Base-by-base conservation (phyloP, 352 stramenopile species). In the Globisporangium echinulatum region DNA sequence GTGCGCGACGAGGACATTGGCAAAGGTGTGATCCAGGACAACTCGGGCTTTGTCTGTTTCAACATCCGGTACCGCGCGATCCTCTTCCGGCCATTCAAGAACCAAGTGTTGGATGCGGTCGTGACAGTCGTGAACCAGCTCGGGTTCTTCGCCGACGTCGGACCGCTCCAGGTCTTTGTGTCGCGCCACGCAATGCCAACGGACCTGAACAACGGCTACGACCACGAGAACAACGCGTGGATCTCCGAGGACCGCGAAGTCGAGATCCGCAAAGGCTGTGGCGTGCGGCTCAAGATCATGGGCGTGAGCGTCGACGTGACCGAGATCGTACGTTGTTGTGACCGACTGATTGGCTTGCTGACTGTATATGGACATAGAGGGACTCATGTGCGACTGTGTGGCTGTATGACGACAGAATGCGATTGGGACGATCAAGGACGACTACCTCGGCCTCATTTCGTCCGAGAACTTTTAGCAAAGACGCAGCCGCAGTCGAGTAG, bases 351-450 rank as follows among this genome's bases (percentile, higher is more conserved):
- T 33, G 46, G 15, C 46, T 50, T 15, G 6, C n/a, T 50, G 46
- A 47, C 14, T 19, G 14, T 7, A n/a, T 25, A 17, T 53, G 47
- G 44, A 33, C 25, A 33, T 33, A 1, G 46, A 48, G 1, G 15
- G 6, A 54, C 42, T 62, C 10, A 53, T 14, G 17, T 60, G 38
- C 25, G 64, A 51, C 3, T 52, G 19, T 54, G 66, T 49, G 62
- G 25, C 58, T 3, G 42, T 4, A 39, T 25, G 46, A 9, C 11
- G 38, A 25, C 56, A 94, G 85, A 98, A 97, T 51, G 96, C 96
- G 17, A 97, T 99, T 68, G 96, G 94, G 49, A 98, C 94, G 54
- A 98, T 99, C 66, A 98, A 98, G 69, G 96, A 99, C 71, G 96
- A 98, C 68, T 99, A 98, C 90, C 89, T 99, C 82, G 96, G 96